Evolutionary conservation across 441 rosid species (phyloP).

Genomic region (Breynia disticha): DNA sequence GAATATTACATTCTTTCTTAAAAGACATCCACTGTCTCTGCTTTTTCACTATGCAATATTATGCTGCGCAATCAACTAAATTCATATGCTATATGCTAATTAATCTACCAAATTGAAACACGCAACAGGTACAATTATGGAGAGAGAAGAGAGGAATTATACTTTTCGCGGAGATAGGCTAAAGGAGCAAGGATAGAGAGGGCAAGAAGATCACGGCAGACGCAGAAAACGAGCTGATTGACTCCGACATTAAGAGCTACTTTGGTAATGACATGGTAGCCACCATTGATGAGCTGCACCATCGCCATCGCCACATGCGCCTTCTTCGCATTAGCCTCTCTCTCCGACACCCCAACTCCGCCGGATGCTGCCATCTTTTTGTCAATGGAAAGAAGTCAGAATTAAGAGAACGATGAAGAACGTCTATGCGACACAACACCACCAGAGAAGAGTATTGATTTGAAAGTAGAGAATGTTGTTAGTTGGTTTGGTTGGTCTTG

Average conservation of each 20-base stretch:
- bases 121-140: not conserved
- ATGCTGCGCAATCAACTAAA: too few relatives aligned
- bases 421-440: not conserved
- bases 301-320: constrained; percentile 78
- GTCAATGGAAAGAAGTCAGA: too few relatives aligned
- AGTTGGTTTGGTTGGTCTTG: too few relatives aligned
- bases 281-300: constrained; percentile 80
- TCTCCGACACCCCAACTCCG: constrained; percentile 20
- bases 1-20: too few relatives aligned
- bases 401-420: not conserved
- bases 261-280: constrained; percentile 92
- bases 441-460: too few relatives aligned
- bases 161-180: constrained; percentile 86
- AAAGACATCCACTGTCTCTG: too few relatives aligned
- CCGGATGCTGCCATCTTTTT: constrained; percentile 10
- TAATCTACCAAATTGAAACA: too few relatives aligned
- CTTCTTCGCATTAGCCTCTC: constrained; percentile 29
- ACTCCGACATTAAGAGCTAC: constrained; percentile 88
- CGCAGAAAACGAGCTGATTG: constrained; percentile 93
- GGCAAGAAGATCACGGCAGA: constrained; percentile 82
- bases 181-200: constrained; percentile 77
- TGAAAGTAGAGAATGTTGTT: too few relatives aligned
- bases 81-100: too few relatives aligned
- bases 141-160: not conserved
- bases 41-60: too few relatives aligned